A percentile compares a stretch with the other conserved stretches of the same genome.
These are phyloP conservation scores for Paramarasmius palmivorus DNA, from an alignment of 1,284 basidiomycete genomes.

Conservation along the genomic window DNA sequence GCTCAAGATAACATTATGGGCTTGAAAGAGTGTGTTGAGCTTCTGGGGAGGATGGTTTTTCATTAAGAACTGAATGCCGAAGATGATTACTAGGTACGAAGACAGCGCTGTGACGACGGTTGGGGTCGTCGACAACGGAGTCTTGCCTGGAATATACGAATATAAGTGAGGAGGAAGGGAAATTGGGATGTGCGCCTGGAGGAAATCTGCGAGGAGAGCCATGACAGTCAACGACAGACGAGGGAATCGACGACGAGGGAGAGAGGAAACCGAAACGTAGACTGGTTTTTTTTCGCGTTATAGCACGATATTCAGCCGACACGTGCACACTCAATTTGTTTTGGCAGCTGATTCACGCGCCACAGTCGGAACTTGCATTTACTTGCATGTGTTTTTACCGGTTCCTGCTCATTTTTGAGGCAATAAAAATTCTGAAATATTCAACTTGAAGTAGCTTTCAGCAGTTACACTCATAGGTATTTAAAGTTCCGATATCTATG, in stretches of 20 bases:
- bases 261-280: no score
- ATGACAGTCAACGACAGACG: constrained; percentile 42
- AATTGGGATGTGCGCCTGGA: constrained; percentile 55
- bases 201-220: constrained; percentile 72
- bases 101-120: constrained; percentile 72
- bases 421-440: no score
- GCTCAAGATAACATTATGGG: constrained; percentile 91
- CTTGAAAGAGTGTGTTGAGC: constrained; percentile 87
- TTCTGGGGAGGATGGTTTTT: constrained; percentile 72
- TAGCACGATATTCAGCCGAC: background rate
- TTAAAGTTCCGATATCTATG: no score
- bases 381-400: background rate
- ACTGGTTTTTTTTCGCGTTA: background rate
- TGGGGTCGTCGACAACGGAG: constrained; percentile 80
- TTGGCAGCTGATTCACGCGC: no score
- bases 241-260: constrained; percentile 17
- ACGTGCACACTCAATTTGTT: background rate
- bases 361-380: no score
- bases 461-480: no score
- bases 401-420: no score
- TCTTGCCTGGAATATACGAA: constrained; percentile 71
- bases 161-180: constrained; percentile 63
- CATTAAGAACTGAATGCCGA: constrained; percentile 87
- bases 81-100: constrained; percentile 88
- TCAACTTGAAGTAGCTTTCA: no score